Evolutionary conservation across 495 filamentous ascomycete genomes (phyloP), one percentile per base, ranked within the genome.

Genomic region (Amorphotheca resinae): DNA sequence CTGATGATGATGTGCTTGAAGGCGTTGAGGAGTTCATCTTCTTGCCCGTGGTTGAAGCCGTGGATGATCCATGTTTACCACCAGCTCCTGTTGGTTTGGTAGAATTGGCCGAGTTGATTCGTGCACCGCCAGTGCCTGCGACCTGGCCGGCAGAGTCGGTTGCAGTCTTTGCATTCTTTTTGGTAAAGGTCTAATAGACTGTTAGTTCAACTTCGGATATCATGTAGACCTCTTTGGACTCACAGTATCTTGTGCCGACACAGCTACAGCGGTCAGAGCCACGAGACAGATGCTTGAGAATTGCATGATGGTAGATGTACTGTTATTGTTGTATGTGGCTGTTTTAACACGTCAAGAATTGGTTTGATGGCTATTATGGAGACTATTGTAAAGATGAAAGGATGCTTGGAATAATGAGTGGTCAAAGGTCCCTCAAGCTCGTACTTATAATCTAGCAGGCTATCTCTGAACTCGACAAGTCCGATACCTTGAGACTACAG

Each of bases 391-490:
- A 38, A 22, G 23, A 41, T 35, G 39, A 34, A 36, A 33, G 38
- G 48, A 45, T 50, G 48, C 28, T 41, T 42, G 32, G 48, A 43
- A 44, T 45, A 41, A 30, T 35, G 33, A 22, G 18, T 2, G 33
- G 42, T 6, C 4, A 31, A 20, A n/a, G 39, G 41, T 30, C 38
- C 30, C 40, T 20, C 3, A 32, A 47, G 49, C 15, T 36, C 9
- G 35, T 51, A 51, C 49, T 51, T 51, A 51, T 51, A 51, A 40
- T 38, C 22, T 14, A 22, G 2, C 4, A 12, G 12, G 31, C n/a
- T 33, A 40, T 14, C n/a, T 26, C 33, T 7, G 14, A 32, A 18
- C 44, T 37, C 21, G 11, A 23, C 17, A 33, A 28, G 16, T 11
- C 38, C 32, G 30, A 17, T 9, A 18, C 17, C 22, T 38, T 38